A percentile compares a stretch with the other conserved stretches of the same genome.
These are phyloP conservation scores for Stephania yunnanensis DNA, from an alignment of 164 flowering plant species.

Conservation along the genomic window DNA sequence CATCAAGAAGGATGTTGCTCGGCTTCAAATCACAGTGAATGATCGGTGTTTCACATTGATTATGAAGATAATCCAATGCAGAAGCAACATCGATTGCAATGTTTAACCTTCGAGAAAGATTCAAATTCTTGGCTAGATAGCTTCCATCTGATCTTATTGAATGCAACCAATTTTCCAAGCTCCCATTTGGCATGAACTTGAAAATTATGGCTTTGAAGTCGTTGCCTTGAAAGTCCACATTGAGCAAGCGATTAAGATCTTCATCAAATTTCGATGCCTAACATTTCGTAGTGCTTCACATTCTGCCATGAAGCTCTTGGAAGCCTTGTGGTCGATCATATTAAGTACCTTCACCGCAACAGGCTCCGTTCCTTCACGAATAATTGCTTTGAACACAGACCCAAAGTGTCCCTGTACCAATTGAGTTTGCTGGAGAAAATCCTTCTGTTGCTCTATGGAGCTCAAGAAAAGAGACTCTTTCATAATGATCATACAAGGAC, in stretches of 20 bases:
- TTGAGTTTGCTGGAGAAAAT: conserved; percentile 9
- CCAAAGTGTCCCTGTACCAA: conserved; percentile 11
- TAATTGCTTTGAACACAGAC: conserved; percentile 1
- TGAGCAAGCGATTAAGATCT: conserved; percentile 9
- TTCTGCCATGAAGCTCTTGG: conserved; percentile 12
- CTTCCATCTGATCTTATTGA: not conserved
- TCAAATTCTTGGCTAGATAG: not conserved
- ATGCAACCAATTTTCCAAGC: not conserved
- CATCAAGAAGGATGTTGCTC: no score
- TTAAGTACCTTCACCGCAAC: conserved; percentile 5
- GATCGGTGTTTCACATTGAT: not conserved
- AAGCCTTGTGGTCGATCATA: not conserved
- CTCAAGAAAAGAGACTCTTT: conserved; percentile 1
- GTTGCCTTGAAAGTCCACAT: conserved; percentile 7
- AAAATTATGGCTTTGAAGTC: conserved; percentile 17
- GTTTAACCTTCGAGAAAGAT: not conserved
- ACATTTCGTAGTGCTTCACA: conserved; percentile 10
- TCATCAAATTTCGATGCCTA: conserved; percentile 6
- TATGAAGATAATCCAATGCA: not conserved
- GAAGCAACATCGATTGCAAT: not conserved
- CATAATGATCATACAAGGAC: not conserved
- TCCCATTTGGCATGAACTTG: conserved; percentile 3
- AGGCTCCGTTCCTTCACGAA: not conserved
- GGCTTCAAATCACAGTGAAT: no score
- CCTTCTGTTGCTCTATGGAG: conserved; percentile 6